Evolutionary conservation across 2,329 filamentous ascomycete species (phyloP), one percentile per base, ranked within the genome.

Genomic region (Cercospora citrullina): DNA sequence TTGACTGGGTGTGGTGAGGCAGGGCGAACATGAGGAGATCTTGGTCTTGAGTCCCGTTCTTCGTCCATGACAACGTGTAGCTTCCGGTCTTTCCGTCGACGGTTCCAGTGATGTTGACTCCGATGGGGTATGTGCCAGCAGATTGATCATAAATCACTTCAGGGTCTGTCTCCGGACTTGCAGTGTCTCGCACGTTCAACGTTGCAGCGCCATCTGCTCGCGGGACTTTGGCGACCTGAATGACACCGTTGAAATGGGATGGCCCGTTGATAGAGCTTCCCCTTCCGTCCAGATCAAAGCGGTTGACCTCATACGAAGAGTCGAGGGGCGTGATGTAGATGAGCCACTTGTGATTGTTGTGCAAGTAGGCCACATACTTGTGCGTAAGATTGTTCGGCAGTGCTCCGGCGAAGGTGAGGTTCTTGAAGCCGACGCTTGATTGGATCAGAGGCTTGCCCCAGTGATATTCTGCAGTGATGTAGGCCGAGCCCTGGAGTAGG

Each of bases 401-500:
- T 5, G 81, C 81, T n/a, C 81, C 82, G n/a, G 72, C 71, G 42
- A 81, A 81, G 4, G 81, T 81, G 59, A 97, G 83, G 18, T 85
- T 88, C 66, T 85, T 84, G 82, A 94, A 96, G 68, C 90, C 90
- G 1, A 95, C 86, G 1, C 88, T 89, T 23, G 89, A 90, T 73
- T 94, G 89, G 53, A 98, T 84, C 4, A 89, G 76, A 0, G 94
- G 94, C 7, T 87, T 89, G 31, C 88, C 87, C 59, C 68, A 72
- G 64, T 84, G 84, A 79, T 94, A 98, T 18, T 91, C 79, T 0
- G 85, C 94, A 4, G 94, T 97, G 18, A 97, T 84, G 74, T 93
- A 96, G 0, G 88, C 90, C 88, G 96, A 95, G 10, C 95, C 95
- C 76, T 98, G 94, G 0, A 96, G 88, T 7, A 97, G 77, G 0